A percentile compares a stretch with the other conserved stretches of the same genome.
Evolutionary conservation across 495 filamentous ascomycete genomes (phyloP).

Genomic region (Glarea lozoyensis): DNA sequence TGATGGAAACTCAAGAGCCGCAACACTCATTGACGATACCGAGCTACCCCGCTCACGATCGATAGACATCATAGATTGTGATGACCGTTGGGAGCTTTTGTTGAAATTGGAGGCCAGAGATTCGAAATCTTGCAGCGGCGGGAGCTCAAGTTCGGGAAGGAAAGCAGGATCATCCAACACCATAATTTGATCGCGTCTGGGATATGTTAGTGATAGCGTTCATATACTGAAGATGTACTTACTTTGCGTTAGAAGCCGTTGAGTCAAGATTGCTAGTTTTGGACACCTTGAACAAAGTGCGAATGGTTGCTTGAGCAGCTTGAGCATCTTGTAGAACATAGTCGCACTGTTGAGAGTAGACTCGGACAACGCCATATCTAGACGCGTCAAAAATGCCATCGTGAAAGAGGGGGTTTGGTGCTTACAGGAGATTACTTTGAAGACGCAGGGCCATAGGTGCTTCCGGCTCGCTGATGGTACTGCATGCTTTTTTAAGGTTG

Average conservation of each 20-base stretch:
- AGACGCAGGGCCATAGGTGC: slow-evolving; percentile 88
- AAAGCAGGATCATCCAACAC: slow-evolving; percentile 84
- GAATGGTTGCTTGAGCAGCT: slow-evolving; percentile 64
- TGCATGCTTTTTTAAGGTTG: slow-evolving; percentile 76
- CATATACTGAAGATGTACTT: slow-evolving; percentile 13
- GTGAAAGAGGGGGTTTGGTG: slow-evolving; percentile 4
- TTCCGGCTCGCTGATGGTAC: slow-evolving; percentile 72
- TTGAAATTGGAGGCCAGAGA: slow-evolving; percentile 21
- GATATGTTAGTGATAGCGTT: background rate
- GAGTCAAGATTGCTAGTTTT: slow-evolving; percentile 51
- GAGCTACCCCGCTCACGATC: slow-evolving; percentile 22
- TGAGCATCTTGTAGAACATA: slow-evolving; percentile 79
- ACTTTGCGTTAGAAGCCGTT: slow-evolving; percentile 66
- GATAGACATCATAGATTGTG: slow-evolving; percentile 26
- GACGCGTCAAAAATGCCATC: slow-evolving; percentile 1
- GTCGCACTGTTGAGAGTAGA: slow-evolving; percentile 77
- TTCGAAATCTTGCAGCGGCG: slow-evolving; percentile 46
- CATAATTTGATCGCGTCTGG: slow-evolving; percentile 69
- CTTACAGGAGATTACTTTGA: slow-evolving; percentile 71
- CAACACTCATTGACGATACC: slow-evolving; percentile 12
- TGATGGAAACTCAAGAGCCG: slow-evolving; percentile 19
- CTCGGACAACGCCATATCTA: slow-evolving; percentile 73
- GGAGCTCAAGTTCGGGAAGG: slow-evolving; percentile 55
- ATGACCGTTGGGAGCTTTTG: slow-evolving; percentile 28
- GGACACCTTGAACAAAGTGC: slow-evolving; percentile 45